Evolutionary conservation across 345 rosid species (phyloP).

Genomic region (Populus nigra): DNA sequence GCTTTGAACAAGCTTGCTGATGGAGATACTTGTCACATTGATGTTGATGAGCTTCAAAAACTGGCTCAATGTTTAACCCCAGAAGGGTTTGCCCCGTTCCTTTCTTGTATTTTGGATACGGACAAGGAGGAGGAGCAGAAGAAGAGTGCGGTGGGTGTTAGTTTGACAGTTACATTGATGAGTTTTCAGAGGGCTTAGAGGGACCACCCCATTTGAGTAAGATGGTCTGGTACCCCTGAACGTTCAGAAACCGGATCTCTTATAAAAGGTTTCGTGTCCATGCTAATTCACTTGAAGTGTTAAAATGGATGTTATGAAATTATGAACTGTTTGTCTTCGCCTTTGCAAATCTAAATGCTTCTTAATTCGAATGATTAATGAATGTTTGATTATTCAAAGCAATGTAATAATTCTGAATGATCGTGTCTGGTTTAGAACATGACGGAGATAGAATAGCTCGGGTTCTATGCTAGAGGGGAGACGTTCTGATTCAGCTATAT

Average conservation of each 20-base stretch:
- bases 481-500: constrained; percentile 39
- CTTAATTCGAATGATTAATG: neutral
- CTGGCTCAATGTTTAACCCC: constrained; percentile 56
- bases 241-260: constrained; percentile 78
- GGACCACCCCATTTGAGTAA: constrained; percentile 48
- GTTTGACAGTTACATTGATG: constrained; percentile 61
- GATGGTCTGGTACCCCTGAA: constrained; percentile 70
- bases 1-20: constrained; percentile 87
- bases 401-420: no score
- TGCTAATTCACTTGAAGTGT: constrained; percentile 2
- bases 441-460: constrained; percentile 55
- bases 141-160: constrained; percentile 66
- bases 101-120: constrained; percentile 76
- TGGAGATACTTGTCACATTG: constrained; percentile 81
- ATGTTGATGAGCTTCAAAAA: constrained; percentile 74
- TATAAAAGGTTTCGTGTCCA: constrained; percentile 54
- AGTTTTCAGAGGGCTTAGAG: constrained; percentile 48
- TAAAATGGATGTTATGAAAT: neutral
- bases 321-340: neutral
- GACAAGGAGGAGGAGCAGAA: constrained; percentile 70
- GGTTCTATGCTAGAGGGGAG: constrained; percentile 37
- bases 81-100: constrained; percentile 55
- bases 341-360: neutral
- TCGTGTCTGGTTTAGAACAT: constrained; percentile 1
- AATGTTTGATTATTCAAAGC: neutral